Evolutionary conservation across 2,329 filamentous ascomycete genomes (phyloP).

Genomic region (Hypomyces rosellus): DNA sequence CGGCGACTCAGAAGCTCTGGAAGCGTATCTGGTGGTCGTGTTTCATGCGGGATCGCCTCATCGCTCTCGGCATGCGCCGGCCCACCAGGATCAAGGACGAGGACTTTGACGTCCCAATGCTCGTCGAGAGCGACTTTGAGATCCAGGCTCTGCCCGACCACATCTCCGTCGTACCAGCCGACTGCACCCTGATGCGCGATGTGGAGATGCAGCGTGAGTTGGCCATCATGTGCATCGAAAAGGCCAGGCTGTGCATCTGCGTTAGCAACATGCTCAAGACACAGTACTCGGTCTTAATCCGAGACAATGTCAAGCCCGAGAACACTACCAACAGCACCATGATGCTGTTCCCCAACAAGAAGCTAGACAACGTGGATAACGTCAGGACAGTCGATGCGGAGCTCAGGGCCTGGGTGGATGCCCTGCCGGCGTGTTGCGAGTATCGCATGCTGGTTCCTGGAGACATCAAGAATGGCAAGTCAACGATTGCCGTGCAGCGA

Average conservation of each 20-base stretch:
- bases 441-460: slow-evolving; percentile 52
- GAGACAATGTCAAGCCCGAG: slow-evolving; percentile 72
- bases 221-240: slow-evolving; percentile 84
- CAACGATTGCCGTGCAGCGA: slow-evolving; percentile 62
- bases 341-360: slow-evolving; percentile 88
- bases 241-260: slow-evolving; percentile 81
- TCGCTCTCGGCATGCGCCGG: slow-evolving; percentile 87
- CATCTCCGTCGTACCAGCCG: slow-evolving; percentile 60
- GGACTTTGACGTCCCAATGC: slow-evolving; percentile 90
- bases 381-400: slow-evolving; percentile 75
- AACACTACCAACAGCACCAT: slow-evolving; percentile 70
- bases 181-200: slow-evolving; percentile 67
- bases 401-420: slow-evolving; percentile 69
- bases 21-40: slow-evolving; percentile 98
- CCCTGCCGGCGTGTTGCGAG: slow-evolving; percentile 64
- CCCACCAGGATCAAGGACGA: slow-evolving; percentile 89
- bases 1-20: slow-evolving; percentile 73
- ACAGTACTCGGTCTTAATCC: slow-evolving; percentile 86
- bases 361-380: slow-evolving; percentile 71
- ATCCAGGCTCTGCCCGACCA: slow-evolving; percentile 60
- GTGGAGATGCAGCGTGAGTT: slow-evolving; percentile 68
- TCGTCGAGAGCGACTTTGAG: slow-evolving; percentile 79
- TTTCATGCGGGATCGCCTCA: slow-evolving; percentile 88
- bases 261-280: slow-evolving; percentile 85
- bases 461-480: slow-evolving; percentile 54